Base-by-base conservation (phyloP, 2,329 filamentous ascomycete genomes). In the Colletotrichum sp. region DNA sequence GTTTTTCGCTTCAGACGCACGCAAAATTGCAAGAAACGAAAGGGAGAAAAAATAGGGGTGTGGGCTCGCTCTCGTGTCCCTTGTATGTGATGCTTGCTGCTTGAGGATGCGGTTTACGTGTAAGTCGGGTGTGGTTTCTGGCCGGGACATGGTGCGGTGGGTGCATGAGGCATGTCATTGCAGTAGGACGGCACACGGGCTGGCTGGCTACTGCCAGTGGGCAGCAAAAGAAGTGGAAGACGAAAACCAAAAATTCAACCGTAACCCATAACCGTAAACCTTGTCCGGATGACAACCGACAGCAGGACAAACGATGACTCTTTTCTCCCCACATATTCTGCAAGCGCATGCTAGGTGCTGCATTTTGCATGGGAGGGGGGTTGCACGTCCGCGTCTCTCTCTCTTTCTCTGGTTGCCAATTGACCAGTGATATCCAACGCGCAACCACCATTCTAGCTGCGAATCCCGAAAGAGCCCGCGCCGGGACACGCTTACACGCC, bases 371-470 rank as follows among this genome's bases (percentile, higher is more conserved):
- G 26, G 43, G 43, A 52, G 43, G 43, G 43, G 43, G 43, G 43
- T 21, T 52, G n/a, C n/a, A 21, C 43, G n/a, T 21, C 43, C 43
- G 39, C 39, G 39, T 52, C 43, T 48, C 10, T 21, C 43, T 43
- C 43, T 48, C 9, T 21, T 18, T 43, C 39, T 28, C 39, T 59
- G 43, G 61, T 6, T 21, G 28, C 36, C 73, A 64, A 75, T 75
- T 75, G 73, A 75, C 73, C 73, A 75, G 57, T 75, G 34, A 67
- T 28, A 65, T 72, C 61, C 34, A 36, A 36, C 24, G 69, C 73
- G 73, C 73, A 75, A 72, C 43, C n/a, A 52, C 43, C 43, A 13
- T 24, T 52, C 43, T 21, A 4, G 6, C n/a, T 52, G 43, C n/a
- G 43, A 52, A 52, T 52, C 43, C 43, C 43, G 43, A 52, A 52